These are phyloP conservation scores for Zoysia japonica DNA, from an alignment of 176 grass and related monocot species.

Conservation along the genomic window DNA sequence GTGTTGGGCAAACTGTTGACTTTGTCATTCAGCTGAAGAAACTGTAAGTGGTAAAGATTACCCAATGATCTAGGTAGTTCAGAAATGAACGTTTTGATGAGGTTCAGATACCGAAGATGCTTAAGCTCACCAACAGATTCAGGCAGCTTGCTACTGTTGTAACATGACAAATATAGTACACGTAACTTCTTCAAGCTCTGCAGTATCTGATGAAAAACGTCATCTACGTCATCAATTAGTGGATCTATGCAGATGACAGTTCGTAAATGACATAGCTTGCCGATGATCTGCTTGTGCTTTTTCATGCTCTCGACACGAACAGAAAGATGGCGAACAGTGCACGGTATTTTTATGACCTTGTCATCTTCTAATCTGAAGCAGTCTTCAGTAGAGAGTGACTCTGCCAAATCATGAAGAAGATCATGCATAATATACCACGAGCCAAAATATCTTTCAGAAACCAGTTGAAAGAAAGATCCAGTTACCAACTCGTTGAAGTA, in stretches of 20 bases:
- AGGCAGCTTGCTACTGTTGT: slow-evolving; percentile 9
- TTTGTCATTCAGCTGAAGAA: background rate
- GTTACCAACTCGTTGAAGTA: slow-evolving; percentile 5
- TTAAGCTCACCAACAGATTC: slow-evolving; percentile 28
- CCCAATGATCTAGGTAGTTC: slow-evolving; percentile 26
- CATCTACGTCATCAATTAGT: background rate
- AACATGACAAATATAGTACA: slow-evolving; percentile 17
- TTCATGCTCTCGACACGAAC: background rate
- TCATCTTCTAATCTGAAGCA: slow-evolving; percentile 29
- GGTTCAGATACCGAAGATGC: slow-evolving; percentile 28
- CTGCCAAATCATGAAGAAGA: slow-evolving; percentile 15
- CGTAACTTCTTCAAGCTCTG: slow-evolving; percentile 24
- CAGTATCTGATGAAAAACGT: background rate
- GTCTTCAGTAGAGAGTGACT: slow-evolving; percentile 12
- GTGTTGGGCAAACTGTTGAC: background rate
- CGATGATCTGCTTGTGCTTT: background rate
- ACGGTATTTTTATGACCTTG: slow-evolving; percentile 6
- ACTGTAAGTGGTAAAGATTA: background rate
- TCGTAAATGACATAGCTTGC: background rate
- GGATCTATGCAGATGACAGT: slow-evolving; percentile 17
- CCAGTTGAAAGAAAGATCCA: slow-evolving; percentile 3
- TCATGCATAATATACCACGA: background rate
- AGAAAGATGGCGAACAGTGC: background rate
- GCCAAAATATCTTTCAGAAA: background rate
- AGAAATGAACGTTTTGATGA: background rate